A percentile compares a stretch with the other conserved stretches of the same genome.
phyloP scores from a whole-genome alignment of 306 rosid genomes.

The Cicer pinnatifidum region DNA sequence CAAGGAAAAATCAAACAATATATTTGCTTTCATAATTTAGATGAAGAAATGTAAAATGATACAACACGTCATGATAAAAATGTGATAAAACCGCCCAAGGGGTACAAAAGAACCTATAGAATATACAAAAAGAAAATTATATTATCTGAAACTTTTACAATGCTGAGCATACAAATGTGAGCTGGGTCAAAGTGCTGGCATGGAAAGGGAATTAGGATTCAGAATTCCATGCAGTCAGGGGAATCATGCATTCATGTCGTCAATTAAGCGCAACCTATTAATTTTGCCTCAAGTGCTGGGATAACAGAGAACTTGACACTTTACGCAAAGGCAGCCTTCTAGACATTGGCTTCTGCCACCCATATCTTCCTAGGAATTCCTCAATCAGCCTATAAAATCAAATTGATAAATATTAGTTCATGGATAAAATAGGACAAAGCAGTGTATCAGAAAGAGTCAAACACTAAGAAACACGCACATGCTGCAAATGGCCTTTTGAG shows the following conservation, averaged over 20 bases:
- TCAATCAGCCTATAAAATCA: conserved; percentile 73
- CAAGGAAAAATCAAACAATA: conserved; percentile 3
- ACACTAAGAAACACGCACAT: conserved; percentile 56
- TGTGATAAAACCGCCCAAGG: background rate
- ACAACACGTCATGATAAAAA: background rate
- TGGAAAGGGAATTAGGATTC: background rate
- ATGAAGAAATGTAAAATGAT: background rate
- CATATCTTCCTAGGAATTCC: conserved; percentile 77
- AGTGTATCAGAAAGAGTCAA: background rate
- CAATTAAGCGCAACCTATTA: conserved; percentile 31
- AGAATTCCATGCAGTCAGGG: no score
- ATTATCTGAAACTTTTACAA: conserved; percentile 4
- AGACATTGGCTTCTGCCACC: conserved; percentile 69
- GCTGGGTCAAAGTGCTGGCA: conserved; percentile 11
- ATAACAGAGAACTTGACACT: conserved; percentile 44
- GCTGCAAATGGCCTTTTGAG: conserved; percentile 87
- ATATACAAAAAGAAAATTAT: conserved; percentile 33
- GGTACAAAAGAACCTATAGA: conserved; percentile 32
- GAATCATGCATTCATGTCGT: no score
- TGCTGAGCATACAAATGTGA: background rate
- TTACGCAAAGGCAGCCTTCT: conserved; percentile 45
- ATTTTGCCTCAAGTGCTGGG: conserved; percentile 38
- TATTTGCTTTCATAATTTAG: conserved; percentile 12
- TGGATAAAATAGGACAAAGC: background rate
- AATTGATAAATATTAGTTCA: conserved; percentile 27